Evolutionary conservation across 257 asterid species (phyloP).

Genomic region (Forsythia viridissima): DNA sequence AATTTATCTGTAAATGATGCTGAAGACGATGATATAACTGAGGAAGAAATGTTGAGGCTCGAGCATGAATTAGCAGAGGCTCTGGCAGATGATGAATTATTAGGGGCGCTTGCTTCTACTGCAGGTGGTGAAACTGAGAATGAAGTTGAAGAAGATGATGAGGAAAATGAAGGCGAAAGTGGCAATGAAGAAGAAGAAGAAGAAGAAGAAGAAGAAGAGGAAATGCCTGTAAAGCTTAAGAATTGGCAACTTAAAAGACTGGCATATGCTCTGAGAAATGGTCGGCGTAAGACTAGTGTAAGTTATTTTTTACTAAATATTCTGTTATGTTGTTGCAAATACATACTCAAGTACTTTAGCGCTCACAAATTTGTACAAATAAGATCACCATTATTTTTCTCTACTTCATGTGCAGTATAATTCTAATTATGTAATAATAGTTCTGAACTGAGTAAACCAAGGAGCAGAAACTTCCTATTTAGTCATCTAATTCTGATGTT

Average conservation of each 20-base stretch:
- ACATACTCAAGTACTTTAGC: background rate
- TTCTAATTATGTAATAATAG: background rate
- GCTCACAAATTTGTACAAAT: background rate
- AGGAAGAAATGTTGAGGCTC: slow-evolving; percentile 78
- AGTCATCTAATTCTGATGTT: background rate
- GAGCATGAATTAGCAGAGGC: slow-evolving; percentile 88
- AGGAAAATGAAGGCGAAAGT: slow-evolving; percentile 34
- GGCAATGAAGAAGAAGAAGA: slow-evolving; percentile 40
- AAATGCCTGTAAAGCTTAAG: slow-evolving; percentile 50
- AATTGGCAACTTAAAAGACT: slow-evolving; percentile 86
- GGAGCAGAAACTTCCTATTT: background rate
- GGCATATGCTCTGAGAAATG: slow-evolving; percentile 82
- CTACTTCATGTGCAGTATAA: background rate
- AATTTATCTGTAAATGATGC: slow-evolving; percentile 43
- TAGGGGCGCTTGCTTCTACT: slow-evolving; percentile 48
- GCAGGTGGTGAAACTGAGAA: slow-evolving; percentile 30
- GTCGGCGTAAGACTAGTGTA: slow-evolving; percentile 91
- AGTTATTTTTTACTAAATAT: slow-evolving; percentile 26
- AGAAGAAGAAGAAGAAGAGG: slow-evolving; percentile 49
- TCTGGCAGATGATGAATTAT: slow-evolving; percentile 72
- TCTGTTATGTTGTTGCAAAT: slow-evolving; percentile 3
- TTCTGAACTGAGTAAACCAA: background rate
- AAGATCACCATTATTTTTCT: background rate
- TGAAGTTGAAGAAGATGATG: slow-evolving; percentile 35
- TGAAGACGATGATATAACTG: slow-evolving; percentile 63